Conservation (phyloP, 805 yeast species). For the Myxozyma geophila region DNA sequence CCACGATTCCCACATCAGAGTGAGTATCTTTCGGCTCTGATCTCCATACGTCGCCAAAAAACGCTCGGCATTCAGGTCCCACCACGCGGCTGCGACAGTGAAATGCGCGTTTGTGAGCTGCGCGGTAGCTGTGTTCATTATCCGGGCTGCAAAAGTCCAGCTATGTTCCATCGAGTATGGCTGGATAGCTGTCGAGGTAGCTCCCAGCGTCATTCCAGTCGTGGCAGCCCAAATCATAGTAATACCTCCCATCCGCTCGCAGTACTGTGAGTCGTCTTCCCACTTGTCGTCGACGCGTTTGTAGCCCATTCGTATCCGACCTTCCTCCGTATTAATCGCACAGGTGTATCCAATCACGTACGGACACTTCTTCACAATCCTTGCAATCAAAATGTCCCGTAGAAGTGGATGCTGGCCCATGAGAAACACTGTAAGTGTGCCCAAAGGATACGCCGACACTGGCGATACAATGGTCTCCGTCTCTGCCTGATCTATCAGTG, state of each 20-base stretch:
- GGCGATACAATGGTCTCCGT: conserved; percentile 84
- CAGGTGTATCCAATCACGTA: conserved; percentile 81
- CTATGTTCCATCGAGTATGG: conserved; percentile 61
- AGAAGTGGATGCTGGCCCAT: conserved; percentile 58
- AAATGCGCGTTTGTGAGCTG: conserved; percentile 71
- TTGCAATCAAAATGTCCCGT: conserved; percentile 65
- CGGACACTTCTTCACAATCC: conserved; percentile 92
- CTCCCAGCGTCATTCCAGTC: conserved; percentile 54
- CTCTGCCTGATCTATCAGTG: conserved; percentile 88
- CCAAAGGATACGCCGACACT: conserved; percentile 78
- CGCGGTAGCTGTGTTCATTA: conserved; percentile 59
- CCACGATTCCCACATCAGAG: conserved; percentile 56
- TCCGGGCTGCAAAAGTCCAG: conserved; percentile 78
- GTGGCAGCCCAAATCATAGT: conserved; percentile 78
- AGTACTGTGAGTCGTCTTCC: conserved; percentile 67
- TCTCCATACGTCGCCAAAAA: conserved; percentile 62
- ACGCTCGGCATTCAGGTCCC: conserved; percentile 78
- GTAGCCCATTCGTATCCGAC: conserved; percentile 88
- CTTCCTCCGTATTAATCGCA: conserved; percentile 76
- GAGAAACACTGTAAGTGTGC: conserved; percentile 61
- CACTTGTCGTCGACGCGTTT: conserved; percentile 56
- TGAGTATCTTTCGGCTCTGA: conserved; percentile 70
- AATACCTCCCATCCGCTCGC: conserved; percentile 87
- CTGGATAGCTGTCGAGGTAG: conserved; percentile 43
- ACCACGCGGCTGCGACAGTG: conserved; percentile 78